phyloP scores from a whole-genome alignment of 805 yeast genomes.

The Yamadazyma laniorum region DNA sequence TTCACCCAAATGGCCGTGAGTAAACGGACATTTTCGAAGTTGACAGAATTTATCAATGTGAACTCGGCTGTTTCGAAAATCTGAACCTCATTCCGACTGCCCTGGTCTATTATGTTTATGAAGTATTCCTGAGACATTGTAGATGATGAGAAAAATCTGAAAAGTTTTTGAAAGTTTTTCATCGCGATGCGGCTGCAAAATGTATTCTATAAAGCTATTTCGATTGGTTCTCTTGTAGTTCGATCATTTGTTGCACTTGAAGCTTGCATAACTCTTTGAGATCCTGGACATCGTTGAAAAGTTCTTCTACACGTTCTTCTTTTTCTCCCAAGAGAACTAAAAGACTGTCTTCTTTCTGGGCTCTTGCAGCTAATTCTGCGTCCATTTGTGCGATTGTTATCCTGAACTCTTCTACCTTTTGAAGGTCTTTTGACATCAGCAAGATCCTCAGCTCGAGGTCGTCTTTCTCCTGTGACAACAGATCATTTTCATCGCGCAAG shows the following conservation, averaged over 20 bases:
- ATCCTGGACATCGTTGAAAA: slow-evolving; percentile 84
- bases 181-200: slow-evolving; percentile 7
- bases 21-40: not conserved
- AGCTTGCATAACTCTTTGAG: slow-evolving; percentile 77
- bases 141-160: slow-evolving; percentile 5
- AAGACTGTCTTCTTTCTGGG: slow-evolving; percentile 46
- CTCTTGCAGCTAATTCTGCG: slow-evolving; percentile 4
- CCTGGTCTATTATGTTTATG: slow-evolving; percentile 5
- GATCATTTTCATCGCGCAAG: slow-evolving; percentile 58
- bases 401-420: slow-evolving; percentile 24
- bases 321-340: slow-evolving; percentile 81
- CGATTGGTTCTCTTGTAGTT: slow-evolving; percentile 41
- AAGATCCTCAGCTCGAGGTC: slow-evolving; percentile 68
- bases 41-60: slow-evolving; percentile 12
- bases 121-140: slow-evolving; percentile 11
- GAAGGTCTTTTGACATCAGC: slow-evolving; percentile 30
- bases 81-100: slow-evolving; percentile 6
- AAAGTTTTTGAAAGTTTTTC: slow-evolving; percentile 5
- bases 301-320: slow-evolving; percentile 79
- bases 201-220: not conserved
- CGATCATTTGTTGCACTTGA: slow-evolving; percentile 87
- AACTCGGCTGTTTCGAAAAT: slow-evolving; percentile 15
- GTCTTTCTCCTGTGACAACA: slow-evolving; percentile 56
- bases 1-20: slow-evolving; percentile 5
- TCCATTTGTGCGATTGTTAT: slow-evolving; percentile 29